Base-by-base conservation (phyloP, 169 alveolate genomes). In the Cryptosporidium meleagridis region DNA sequence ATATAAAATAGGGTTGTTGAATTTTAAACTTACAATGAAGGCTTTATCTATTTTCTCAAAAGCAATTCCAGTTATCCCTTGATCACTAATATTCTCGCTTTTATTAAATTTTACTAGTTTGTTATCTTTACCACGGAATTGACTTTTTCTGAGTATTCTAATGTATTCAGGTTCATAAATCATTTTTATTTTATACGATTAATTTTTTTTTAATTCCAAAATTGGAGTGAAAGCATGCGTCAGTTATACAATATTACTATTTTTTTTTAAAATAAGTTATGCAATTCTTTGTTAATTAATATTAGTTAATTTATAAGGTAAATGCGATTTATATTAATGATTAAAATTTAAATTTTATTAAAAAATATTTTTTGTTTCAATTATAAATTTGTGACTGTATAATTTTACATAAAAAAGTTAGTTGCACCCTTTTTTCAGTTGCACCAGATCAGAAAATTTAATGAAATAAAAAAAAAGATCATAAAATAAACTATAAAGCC, bases 101-200 rank as follows among this genome's bases (percentile, higher is more conserved):
- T 14, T 65, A 10, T 65, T 29, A 35, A 37, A 35, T 2, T 18
- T 65, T 29, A 6, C 21, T 33, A 33, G 53, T 29, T 65, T 16
- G 51, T 65, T 52, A 29, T 65, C 72, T 14, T 65, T 65, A 10
- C 9, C 51, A 37, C 72, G 72, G 26, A 65, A 65, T n/a, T 65
- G 33, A 59, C 31, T 37, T 41, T 73, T 73, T 41, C 52, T 26
- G 18, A 73, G 55, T 37, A 73, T 37, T n/a, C 58, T 73, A 16
- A 73, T 73, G 29, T 73, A 73, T 12, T 73, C 86, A 29, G 86
- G 86, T n/a, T 51, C 72, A 65, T 65, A 65, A 26, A 65, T 26
- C 29, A 37, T 33, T 65, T 9, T 65, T 31, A 65, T 65, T 31
- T 62, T 53, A 33, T 37, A 5, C 23, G 26, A 55, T 21, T 55